A percentile compares a stretch with the other conserved stretches of the same genome.
Evolutionary conservation across 345 rosid species (phyloP).

Genomic region (Angophora floribunda): DNA sequence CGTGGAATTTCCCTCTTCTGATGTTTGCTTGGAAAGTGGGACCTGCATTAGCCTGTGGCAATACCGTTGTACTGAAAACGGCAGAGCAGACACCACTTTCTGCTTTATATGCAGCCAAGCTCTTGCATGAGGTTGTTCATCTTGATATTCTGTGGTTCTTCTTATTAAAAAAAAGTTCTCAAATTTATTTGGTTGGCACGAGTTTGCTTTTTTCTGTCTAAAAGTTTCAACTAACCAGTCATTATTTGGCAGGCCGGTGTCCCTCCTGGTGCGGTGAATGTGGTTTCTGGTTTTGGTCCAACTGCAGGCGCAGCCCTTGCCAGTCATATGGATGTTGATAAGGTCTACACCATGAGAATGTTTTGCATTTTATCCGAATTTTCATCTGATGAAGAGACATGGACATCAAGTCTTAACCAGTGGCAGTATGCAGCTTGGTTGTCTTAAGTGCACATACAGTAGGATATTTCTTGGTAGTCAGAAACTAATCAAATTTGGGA

Average conservation of each 20-base stretch:
- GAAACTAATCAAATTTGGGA: background rate
- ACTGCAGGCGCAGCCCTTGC: constrained; percentile 89
- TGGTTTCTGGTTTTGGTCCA: constrained; percentile 82
- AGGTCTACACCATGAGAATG: constrained; percentile 31
- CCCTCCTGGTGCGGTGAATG: constrained; percentile 84
- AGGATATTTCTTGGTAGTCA: background rate
- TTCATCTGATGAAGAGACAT: background rate
- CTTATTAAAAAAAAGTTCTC: background rate
- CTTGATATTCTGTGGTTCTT: background rate
- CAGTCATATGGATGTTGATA: constrained; percentile 87
- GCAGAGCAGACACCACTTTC: constrained; percentile 94
- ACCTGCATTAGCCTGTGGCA: constrained; percentile 90
- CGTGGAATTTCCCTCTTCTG: constrained; percentile 95
- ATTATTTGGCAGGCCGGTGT: constrained; percentile 66
- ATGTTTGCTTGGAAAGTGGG: constrained; percentile 91
- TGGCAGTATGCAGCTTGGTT: background rate
- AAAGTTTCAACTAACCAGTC: background rate
- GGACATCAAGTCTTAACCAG: background rate
- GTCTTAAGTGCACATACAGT: background rate
- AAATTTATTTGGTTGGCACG: background rate
- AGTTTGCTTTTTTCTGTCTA: background rate
- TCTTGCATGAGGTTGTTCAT: constrained; percentile 66
- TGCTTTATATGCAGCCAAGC: constrained; percentile 46
- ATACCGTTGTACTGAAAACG: constrained; percentile 77
- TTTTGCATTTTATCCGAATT: background rate